Evolutionary conservation across 2,329 filamentous ascomycete species (phyloP).

Genomic region (Aciculosporium take): DNA sequence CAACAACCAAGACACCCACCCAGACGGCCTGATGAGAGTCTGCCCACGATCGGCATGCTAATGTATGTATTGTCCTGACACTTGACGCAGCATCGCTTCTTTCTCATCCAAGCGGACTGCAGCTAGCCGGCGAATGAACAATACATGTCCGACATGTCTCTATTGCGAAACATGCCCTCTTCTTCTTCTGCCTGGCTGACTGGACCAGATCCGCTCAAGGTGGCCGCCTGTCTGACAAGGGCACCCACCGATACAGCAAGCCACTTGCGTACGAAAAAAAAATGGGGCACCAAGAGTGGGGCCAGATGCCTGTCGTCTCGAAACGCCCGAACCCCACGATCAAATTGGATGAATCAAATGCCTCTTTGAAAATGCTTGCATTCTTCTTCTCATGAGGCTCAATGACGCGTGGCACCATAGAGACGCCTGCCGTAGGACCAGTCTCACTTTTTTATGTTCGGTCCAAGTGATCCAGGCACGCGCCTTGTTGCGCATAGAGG

Average conservation of each 20-base stretch:
- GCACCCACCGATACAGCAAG: no score
- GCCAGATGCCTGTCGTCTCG: not conserved
- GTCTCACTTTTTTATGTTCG: not conserved
- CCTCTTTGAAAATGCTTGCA: not conserved
- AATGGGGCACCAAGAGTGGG: not conserved
- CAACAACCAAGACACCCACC: not conserved
- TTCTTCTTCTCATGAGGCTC: not conserved
- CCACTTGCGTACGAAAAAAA: not conserved
- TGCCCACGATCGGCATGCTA: no score
- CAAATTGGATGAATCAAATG: no score
- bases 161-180: not conserved
- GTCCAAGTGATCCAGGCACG: no score
- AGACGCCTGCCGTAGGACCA: not conserved
- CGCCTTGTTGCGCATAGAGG: no score
- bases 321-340: slow-evolving; percentile 1
- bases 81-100: no score
- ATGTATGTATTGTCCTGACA: no score
- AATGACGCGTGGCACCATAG: slow-evolving; percentile 1
- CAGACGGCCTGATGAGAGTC: not conserved
- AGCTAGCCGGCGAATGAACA: no score
- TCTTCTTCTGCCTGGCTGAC: not conserved
- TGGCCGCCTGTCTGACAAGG: not conserved
- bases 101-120: no score
- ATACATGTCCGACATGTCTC: not conserved
- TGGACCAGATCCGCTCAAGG: not conserved